Evolutionary conservation across 176 grass and related monocot genomes (phyloP), one percentile per base, ranked within the genome.

Genomic region (Leersia perrieri): DNA sequence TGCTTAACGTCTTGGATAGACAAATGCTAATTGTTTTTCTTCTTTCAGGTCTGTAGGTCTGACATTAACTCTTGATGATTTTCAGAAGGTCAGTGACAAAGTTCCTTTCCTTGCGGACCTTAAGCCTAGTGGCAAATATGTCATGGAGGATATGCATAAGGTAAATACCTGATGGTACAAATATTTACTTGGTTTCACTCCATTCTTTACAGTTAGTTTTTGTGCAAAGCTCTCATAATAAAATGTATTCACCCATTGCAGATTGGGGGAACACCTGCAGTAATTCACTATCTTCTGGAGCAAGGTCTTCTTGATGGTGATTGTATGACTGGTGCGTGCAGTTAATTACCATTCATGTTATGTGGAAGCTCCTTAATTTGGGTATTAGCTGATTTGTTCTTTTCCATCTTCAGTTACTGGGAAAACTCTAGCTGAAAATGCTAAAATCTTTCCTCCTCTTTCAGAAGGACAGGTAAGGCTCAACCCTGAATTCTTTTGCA

Each of bases 91-190:
- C 74, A 98, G 95, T 76, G 90, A 98, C 31, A 88, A 95, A 70
- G 90, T 98, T 51, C 95, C 95, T 62, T 98, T 98, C 68, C 95
- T 98, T 75, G 95, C 95, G 16, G 95, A 98, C 79, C 92, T 98
- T 63, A 98, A 98, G 75, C 95, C 95, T 40, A 98, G 95, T 84
- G 95, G 95, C 45, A 98, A 95, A 45, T 98, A 93, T 95, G 95
- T 98, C 41, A 98, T 98, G 95, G 95, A 98, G 75, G 95, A 98
- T 88, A 70, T 98, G 70, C 95, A 98, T 71, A 94, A 89, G 95
- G 95, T 88, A 94, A 83, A 86, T 72, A 44, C 40, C 72, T 69
- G 11, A 57, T 79, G 53, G 16, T 81, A 61, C 12, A 63, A 72
- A 78, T 12, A 36, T 63, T 64, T 38, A 40, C 29, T 84, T 85